Conservation (phyloP, 768 basidiomycete species). For the Hydnomerulius pinastri region DNA sequence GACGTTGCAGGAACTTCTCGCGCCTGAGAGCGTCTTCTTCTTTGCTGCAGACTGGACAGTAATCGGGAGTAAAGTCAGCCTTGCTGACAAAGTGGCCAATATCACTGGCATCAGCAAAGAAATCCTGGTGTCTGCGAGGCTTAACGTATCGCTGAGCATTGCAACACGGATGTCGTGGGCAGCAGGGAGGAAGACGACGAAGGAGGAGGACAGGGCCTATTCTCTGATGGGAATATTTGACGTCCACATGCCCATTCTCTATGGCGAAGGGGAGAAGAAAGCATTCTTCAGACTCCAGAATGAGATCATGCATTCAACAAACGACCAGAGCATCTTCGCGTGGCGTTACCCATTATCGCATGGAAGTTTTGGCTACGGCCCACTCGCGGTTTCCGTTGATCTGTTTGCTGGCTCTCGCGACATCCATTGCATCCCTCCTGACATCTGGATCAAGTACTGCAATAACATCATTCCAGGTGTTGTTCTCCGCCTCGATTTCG, state of each 20-base stretch:
- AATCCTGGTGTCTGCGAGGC: constrained; percentile 16
- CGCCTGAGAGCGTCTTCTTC: constrained; percentile 27
- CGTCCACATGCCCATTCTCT: constrained; percentile 20
- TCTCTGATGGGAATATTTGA: constrained; percentile 30
- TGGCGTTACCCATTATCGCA: constrained; percentile 11
- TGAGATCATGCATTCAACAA: constrained; percentile 17
- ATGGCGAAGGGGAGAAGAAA: constrained; percentile 23
- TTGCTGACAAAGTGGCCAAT: constrained; percentile 13
- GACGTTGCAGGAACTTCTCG: constrained; percentile 34
- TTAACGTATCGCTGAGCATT: no score
- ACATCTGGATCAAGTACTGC: constrained; percentile 19
- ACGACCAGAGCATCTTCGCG: constrained; percentile 30
- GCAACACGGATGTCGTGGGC: constrained; percentile 32
- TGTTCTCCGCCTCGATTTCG: constrained; percentile 16
- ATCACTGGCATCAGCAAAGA: constrained; percentile 17
- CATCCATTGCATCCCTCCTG: constrained; percentile 20
- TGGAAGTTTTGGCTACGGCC: neutral
- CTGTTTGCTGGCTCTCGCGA: constrained; percentile 27
- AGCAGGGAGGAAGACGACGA: constrained; percentile 21
- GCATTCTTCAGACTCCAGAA: constrained; percentile 29
- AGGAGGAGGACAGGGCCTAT: constrained; percentile 31
- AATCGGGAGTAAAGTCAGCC: constrained; percentile 14
- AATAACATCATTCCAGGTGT: constrained; percentile 10
- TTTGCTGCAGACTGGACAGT: constrained; percentile 27
- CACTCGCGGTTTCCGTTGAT: constrained; percentile 12